A percentile compares a stretch with the other conserved stretches of the same genome.
Conservation (phyloP, 75 land plant genomes). For the Pinus albicaulis region DNA sequence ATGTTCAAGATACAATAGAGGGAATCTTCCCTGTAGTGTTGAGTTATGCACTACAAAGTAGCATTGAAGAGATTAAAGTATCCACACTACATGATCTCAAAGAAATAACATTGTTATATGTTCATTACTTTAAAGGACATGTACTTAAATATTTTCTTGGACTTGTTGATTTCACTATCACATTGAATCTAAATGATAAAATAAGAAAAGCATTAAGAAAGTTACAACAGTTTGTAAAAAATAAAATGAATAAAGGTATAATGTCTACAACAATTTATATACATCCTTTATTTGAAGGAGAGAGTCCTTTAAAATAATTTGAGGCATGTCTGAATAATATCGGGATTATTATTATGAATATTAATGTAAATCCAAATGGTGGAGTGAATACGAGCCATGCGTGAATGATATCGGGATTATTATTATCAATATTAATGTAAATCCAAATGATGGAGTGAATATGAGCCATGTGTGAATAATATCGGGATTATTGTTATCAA, state of each 20-base stretch:
- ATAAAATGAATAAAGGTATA: conserved; percentile 30
- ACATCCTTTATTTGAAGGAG: conserved; percentile 46
- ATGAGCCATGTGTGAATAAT: neutral
- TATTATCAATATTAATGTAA: too few species aligned
- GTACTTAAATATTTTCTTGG: conserved; percentile 77
- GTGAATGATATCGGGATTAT: too few species aligned
- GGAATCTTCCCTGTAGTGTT: conserved; percentile 42
- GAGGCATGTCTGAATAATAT: too few species aligned
- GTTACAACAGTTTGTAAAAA: conserved; percentile 5
- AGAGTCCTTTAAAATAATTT: conserved; percentile 15
- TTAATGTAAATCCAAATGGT: too few species aligned
- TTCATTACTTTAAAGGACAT: conserved; percentile 81
- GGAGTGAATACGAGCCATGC: too few species aligned
- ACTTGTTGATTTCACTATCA: conserved; percentile 68
- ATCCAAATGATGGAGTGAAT: too few species aligned
- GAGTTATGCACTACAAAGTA: conserved; percentile 46
- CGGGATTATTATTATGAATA: too few species aligned
- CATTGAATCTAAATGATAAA: conserved; percentile 40
- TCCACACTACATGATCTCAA: conserved; percentile 50
- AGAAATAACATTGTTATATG: conserved; percentile 53
- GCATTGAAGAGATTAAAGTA: conserved; percentile 29
- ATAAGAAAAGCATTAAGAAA: conserved; percentile 26
- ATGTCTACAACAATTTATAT: conserved; percentile 41
- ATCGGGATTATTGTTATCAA: neutral
- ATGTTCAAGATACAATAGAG: conserved; percentile 13